Evolutionary conservation across 768 basidiomycete genomes (phyloP).

Genomic region (Hortiboletus campestris): DNA sequence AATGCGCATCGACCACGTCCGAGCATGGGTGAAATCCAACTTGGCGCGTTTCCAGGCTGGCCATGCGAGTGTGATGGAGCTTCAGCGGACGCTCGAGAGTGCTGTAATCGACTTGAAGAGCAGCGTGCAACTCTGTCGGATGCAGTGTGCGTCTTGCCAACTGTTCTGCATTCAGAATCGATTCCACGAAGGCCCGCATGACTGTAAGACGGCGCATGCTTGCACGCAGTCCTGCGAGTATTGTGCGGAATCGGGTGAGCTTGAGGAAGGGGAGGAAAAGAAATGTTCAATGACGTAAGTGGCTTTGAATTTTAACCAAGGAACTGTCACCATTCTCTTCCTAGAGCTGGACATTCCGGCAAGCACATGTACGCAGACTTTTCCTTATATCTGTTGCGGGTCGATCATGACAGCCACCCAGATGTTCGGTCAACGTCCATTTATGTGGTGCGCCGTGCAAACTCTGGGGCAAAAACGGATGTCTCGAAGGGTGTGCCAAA

Average conservation of each 20-base stretch:
- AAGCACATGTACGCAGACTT: conserved; percentile 48
- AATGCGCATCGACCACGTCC: conserved; percentile 45
- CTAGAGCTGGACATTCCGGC: conserved; percentile 56
- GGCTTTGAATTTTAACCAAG: neutral
- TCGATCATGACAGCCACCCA: conserved; percentile 18
- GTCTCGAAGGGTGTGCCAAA: conserved; percentile 51
- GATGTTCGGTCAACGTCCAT: conserved; percentile 52
- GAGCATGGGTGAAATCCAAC: conserved; percentile 50
- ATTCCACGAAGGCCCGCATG: conserved; percentile 45
- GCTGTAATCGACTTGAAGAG: conserved; percentile 46
- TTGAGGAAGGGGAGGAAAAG: conserved; percentile 28
- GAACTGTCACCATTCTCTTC: neutral
- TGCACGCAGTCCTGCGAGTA: conserved; percentile 48
- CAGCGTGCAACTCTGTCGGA: conserved; percentile 50
- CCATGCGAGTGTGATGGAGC: conserved; percentile 43
- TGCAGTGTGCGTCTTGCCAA: conserved; percentile 47
- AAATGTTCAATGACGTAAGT: conserved; percentile 48
- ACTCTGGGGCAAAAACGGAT: conserved; percentile 46
- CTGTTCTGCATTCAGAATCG: conserved; percentile 47
- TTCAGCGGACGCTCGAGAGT: conserved; percentile 44
- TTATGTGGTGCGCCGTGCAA: conserved; percentile 54
- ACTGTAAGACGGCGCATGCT: conserved; percentile 49
- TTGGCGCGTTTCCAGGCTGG: conserved; percentile 45
- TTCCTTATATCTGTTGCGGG: neutral
- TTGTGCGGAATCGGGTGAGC: conserved; percentile 31